phyloP scores from a whole-genome alignment of 2,329 filamentous ascomycete species.

The Biscogniauxia marginata region DNA sequence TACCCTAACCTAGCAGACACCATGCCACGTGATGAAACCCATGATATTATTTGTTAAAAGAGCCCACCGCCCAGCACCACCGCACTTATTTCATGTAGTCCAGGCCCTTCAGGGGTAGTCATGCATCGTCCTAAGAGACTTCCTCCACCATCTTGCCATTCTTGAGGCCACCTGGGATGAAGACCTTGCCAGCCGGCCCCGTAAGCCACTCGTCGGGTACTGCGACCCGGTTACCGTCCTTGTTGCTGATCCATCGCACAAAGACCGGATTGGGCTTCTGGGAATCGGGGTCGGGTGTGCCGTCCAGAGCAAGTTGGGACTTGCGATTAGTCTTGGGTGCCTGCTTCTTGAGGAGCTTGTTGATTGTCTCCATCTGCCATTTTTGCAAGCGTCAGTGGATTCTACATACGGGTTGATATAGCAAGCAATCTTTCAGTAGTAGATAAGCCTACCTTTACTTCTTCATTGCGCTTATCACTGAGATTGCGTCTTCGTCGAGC shows the following conservation, averaged over 20 bases:
- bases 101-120: neutral
- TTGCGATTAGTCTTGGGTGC: constrained; percentile 70
- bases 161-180: constrained; percentile 40
- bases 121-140: constrained; percentile 41
- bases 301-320: constrained; percentile 45
- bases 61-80: neutral
- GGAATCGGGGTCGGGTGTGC: constrained; percentile 45
- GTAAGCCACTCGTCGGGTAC: constrained; percentile 68
- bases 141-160: constrained; percentile 55
- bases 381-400: constrained; percentile 6
- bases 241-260: constrained; percentile 69
- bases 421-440: neutral
- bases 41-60: neutral
- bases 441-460: constrained; percentile 55
- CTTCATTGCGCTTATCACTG: constrained; percentile 64
- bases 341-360: constrained; percentile 84
- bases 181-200: constrained; percentile 60
- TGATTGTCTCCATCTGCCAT: constrained; percentile 80
- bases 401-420: neutral
- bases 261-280: constrained; percentile 59
- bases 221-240: constrained; percentile 59
- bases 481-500: constrained; percentile 59
- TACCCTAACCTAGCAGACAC: neutral
- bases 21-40: neutral
- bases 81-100: neutral